phyloP scores from a whole-genome alignment of 2,329 filamentous ascomycete genomes.

The Phialocephala sp. region DNA sequence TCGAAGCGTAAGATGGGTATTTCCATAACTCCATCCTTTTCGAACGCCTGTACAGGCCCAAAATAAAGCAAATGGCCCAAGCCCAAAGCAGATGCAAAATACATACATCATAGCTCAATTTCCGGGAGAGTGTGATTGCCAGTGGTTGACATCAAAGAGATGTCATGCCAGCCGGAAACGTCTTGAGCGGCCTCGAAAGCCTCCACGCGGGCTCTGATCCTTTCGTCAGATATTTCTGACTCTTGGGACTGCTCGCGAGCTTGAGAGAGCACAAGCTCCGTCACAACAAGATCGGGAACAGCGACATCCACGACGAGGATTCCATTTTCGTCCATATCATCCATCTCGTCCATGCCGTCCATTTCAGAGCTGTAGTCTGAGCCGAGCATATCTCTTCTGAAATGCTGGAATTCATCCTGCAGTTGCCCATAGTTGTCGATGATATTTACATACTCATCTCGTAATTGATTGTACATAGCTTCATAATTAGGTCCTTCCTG shows the following conservation, averaged over 20 bases:
- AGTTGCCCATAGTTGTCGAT: slow-evolving; percentile 15
- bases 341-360: slow-evolving; percentile 22
- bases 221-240: slow-evolving; percentile 27
- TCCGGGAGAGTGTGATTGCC: slow-evolving; percentile 50
- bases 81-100: not conserved
- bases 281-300: slow-evolving; percentile 26
- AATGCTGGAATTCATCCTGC: slow-evolving; percentile 18
- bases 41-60: not conserved
- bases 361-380: slow-evolving; percentile 14
- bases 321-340: slow-evolving; percentile 22
- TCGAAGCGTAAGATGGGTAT: slow-evolving; percentile 22
- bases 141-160: slow-evolving; percentile 50
- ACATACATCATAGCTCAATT: slow-evolving; percentile 45
- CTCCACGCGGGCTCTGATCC: slow-evolving; percentile 29
- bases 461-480: slow-evolving; percentile 27
- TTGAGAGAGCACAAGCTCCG: slow-evolving; percentile 33
- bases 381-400: slow-evolving; percentile 28
- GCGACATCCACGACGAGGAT: slow-evolving; percentile 28
- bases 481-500: slow-evolving; percentile 35
- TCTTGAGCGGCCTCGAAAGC: slow-evolving; percentile 48
- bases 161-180: slow-evolving; percentile 48
- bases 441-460: slow-evolving; percentile 15
- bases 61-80: not conserved
- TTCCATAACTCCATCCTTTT: slow-evolving; percentile 8
- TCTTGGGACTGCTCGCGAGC: slow-evolving; percentile 30